phyloP scores from a whole-genome alignment of 495 filamentous ascomycete species.

The Hypoxylon lienhwacheense region DNA sequence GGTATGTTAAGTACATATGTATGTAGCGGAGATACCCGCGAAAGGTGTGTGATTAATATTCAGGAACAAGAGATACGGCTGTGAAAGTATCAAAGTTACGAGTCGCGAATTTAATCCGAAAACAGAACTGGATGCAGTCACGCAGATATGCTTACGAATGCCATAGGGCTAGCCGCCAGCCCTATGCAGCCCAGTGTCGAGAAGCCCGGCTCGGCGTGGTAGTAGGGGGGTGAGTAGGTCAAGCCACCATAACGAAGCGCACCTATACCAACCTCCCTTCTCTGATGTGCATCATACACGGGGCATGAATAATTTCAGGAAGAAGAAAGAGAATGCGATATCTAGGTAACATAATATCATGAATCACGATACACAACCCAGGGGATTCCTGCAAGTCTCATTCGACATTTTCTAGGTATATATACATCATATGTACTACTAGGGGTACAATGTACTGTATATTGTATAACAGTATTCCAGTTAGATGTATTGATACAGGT shows the following conservation, averaged over 20 bases:
- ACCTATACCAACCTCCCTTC: no score
- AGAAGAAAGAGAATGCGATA: slow-evolving; percentile 1
- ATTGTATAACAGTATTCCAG: no score
- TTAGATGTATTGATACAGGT: no score
- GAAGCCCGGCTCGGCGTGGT: slow-evolving; percentile 7
- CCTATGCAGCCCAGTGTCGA: slow-evolving; percentile 23
- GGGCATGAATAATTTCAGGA: no score
- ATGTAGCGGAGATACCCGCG: slow-evolving; percentile 1
- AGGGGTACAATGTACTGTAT: no score
- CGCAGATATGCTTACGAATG: slow-evolving; percentile 4
- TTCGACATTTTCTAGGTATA: no score
- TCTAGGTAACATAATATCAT: not conserved
- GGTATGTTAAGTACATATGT: not conserved
- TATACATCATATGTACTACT: no score
- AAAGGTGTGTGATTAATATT: not conserved
- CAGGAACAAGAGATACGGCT: no score
- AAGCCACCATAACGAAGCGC: slow-evolving; percentile 6
- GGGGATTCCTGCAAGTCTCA: slow-evolving; percentile 7
- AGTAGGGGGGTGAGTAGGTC: slow-evolving; percentile 3
- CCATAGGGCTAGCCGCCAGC: slow-evolving; percentile 30
- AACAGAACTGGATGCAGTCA: not conserved
- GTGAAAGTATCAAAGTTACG: no score
- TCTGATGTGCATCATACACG: no score
- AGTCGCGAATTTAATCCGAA: not conserved
- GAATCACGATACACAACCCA: slow-evolving; percentile 1